Conservation (phyloP, 805 yeast genomes). For the Candida parachauliodes region DNA sequence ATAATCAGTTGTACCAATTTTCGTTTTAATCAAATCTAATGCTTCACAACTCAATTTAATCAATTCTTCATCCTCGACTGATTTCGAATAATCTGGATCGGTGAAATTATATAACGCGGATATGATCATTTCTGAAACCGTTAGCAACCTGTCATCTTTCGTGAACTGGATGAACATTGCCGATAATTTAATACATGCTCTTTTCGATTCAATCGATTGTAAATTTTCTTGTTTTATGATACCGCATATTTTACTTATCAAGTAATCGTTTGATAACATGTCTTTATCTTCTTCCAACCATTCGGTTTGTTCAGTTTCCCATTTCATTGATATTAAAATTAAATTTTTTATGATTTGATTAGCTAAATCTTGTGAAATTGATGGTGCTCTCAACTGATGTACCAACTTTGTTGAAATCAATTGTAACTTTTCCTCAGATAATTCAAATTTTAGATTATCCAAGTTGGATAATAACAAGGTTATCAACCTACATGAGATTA, state of each 20-base stretch:
- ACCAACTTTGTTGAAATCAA: conserved; percentile 62
- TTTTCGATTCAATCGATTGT: conserved; percentile 56
- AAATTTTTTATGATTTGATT: conserved; percentile 64
- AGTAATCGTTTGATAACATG: conserved; percentile 50
- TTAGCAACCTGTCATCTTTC: conserved; percentile 35
- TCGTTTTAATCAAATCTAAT: conserved; percentile 59
- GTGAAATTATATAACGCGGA: conserved; percentile 50
- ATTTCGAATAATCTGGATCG: conserved; percentile 39
- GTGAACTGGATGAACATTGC: conserved; percentile 62
- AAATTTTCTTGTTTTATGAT: conserved; percentile 63
- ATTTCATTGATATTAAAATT: conserved; percentile 53
- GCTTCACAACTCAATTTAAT: conserved; percentile 59
- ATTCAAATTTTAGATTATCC: conserved; percentile 29
- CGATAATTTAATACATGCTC: conserved; percentile 62
- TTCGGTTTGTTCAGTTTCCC: conserved; percentile 42
- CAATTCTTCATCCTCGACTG: conserved; percentile 51
- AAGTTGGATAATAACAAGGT: conserved; percentile 47
- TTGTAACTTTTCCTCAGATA: conserved; percentile 51
- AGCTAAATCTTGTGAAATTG: conserved; percentile 60
- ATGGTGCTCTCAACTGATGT: conserved; percentile 81
- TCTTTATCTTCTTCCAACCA: conserved; percentile 17
- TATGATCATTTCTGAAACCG: conserved; percentile 47
- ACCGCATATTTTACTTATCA: conserved; percentile 57
- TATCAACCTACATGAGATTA: conserved; percentile 57
- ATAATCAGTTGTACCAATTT: conserved; percentile 70